Conservation (phyloP, 2,329 filamentous ascomycete species). For the Incumbomyces lentus region DNA sequence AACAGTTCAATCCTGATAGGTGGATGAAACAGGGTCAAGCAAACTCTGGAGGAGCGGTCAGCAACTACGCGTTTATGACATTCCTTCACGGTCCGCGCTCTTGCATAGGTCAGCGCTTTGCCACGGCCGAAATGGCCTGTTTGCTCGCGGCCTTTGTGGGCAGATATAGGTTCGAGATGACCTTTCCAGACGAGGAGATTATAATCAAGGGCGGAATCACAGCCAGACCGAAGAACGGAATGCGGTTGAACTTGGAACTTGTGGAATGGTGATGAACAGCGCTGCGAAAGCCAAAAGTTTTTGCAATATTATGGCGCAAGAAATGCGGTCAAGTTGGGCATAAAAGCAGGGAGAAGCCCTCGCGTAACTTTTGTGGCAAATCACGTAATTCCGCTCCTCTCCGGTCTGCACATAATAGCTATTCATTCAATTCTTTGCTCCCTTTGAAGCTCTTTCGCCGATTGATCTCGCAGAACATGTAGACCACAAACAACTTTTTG, state of each 20-base stretch:
- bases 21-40: constrained; percentile 48
- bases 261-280: constrained; percentile 49
- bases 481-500: too few species aligned
- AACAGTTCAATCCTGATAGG: constrained; percentile 66
- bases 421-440: too few species aligned
- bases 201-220: constrained; percentile 62
- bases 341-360: too few species aligned
- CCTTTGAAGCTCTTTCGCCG: too few species aligned
- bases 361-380: too few species aligned
- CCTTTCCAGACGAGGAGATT: constrained; percentile 52
- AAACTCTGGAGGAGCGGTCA: constrained; percentile 57
- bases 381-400: too few species aligned
- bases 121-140: constrained; percentile 74
- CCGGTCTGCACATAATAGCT: too few species aligned
- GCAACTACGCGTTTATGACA: constrained; percentile 63
- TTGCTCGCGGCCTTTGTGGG: constrained; percentile 68
- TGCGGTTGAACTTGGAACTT: constrained; percentile 57
- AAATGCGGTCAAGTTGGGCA: too few species aligned
- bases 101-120: constrained; percentile 30
- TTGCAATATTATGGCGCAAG: too few species aligned
- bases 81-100: constrained; percentile 56
- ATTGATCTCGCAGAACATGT: too few species aligned
- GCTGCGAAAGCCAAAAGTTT: too few species aligned
- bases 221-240: constrained; percentile 58
- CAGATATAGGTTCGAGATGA: constrained; percentile 56